Base-by-base conservation (phyloP, 306 rosid genomes). In the Corylus avellana region DNA sequence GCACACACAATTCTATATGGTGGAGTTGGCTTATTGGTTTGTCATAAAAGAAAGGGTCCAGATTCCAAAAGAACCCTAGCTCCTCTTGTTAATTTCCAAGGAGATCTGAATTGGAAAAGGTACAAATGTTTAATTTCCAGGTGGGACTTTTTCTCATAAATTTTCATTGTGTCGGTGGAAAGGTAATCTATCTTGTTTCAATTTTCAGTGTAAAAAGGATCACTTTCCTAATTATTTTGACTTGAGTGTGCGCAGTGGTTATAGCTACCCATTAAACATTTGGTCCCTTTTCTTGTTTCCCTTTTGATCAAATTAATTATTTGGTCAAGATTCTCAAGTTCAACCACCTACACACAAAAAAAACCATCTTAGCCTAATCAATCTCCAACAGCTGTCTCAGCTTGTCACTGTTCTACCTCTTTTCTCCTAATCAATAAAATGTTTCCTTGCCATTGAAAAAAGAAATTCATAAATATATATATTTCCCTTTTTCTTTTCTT, bases 101-200 rank as follows among this genome's bases (percentile, higher is more conserved):
- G 37, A 13, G 49, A 37, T 66, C 14, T 39, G 27, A 39, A 67
- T 67, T 39, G 72, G 72, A 25, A 67, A 67, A 77, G 39, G 74
- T 53, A 0, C 25, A 35, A 22, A 50, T 54, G 7, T 22, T 22
- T 22, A 22, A 22, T 22, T 22, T 22, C 25, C 25, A 37, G 80
- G 64, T 22, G 55, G 67, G 8, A 39, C 29, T 8, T 68, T 42
- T 6, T 39, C 8, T 51, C 2, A 54, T 12, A 53, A 32, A 32
- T 32, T 18, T 20, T 77, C 80, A 54, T 68, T 50, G 63, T 72
- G 82, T 72, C 82, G 72, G 82, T 71, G 82, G 72, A 78, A 70
- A 57, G 32, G 64, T 22, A 48, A 42, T 68, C 55, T 50, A 16
- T 3, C 11, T 44, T 13, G 47, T 39, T 42, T 69, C 44, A 12